Conservation (phyloP, 352 stramenopile genomes). For the Phytopythium cucurbitacearum region DNA sequence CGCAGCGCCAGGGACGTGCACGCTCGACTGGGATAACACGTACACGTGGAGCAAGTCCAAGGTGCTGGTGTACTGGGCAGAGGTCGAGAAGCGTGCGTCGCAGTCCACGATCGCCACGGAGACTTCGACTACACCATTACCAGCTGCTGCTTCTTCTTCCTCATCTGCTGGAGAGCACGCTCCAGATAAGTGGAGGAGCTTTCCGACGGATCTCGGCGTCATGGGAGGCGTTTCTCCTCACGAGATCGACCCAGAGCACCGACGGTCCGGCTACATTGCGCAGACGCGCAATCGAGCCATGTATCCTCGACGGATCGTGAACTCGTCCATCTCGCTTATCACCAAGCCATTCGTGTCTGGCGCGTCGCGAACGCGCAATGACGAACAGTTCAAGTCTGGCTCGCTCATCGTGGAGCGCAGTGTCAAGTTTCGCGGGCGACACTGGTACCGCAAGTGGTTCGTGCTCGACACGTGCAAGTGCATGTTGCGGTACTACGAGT, state of each 20-base stretch:
- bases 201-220: too few relatives aligned
- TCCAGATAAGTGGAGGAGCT: too few relatives aligned
- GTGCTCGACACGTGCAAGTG: conserved; percentile 58
- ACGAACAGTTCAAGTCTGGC: conserved; percentile 35
- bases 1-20: conserved; percentile 39
- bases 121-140: not conserved
- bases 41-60: conserved; percentile 82
- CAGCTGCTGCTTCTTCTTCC: not conserved
- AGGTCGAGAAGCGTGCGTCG: conserved; percentile 38
- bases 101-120: conserved; percentile 10
- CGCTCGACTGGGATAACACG: conserved; percentile 79
- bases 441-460: conserved; percentile 85
- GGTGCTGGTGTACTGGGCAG: conserved; percentile 70
- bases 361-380: conserved; percentile 4
- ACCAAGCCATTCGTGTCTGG: conserved; percentile 57
- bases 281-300: conserved; percentile 51
- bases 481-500: conserved; percentile 74
- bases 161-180: not conserved
- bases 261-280: conserved; percentile 66
- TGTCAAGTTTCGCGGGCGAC: conserved; percentile 61
- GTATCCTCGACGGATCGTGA: conserved; percentile 61
- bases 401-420: conserved; percentile 67
- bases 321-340: conserved; percentile 70
- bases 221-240: not conserved
- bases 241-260: conserved; percentile 24